Evolutionary conservation across 352 stramenopile species (phyloP), one percentile per base, ranked within the genome.

Genomic region (Globisporangium cylindrosporum): DNA sequence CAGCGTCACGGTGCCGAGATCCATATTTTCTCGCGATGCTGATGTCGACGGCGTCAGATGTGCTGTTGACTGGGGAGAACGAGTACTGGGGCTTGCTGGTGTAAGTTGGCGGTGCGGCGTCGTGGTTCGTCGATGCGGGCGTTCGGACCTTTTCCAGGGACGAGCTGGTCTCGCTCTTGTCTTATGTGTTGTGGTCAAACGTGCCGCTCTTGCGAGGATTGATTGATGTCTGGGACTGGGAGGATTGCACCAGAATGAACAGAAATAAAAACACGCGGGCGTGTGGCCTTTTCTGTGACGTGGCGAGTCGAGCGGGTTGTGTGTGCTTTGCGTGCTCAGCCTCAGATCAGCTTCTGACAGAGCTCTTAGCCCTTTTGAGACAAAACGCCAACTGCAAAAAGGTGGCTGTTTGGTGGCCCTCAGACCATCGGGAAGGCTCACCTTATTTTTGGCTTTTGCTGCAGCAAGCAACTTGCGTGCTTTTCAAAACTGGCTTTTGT

Each of bases 1-100:
- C 53, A 93, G 64, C 32, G 82, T 89, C 66, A 90, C 77, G 3
- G 69, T 68, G 54, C 77, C 76, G 36, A 84, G 66, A 25, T 86
- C 78, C 81, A 32, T 32, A 4, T 32, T 32, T 32, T 32, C 29
- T 32, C 4, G 29, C 29, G 29, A 32, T 32, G 67, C 57, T 51
- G 43, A 22, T 68, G 25, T 29, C 25, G 38, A 51, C 51, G 56
- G 20, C 49, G 66, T 46, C 48, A 36, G 59, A 20, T 65, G 25
- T 9, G 25, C 41, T 10, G 20, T 53, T 57, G 38, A 15, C 43
- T 22, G 20, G 20, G 43, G 58, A 63, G 54, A 41, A 43, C 43
- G 18, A 4, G 54, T 2, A 59, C 10, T 55, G 10, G 12, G 6
- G 7, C 29, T 54, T 49, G 60, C 27, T 27, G 25, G 12, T 43